Percentiles rank a stretch among this genome's conserved stretches.
phyloP scores from a whole-genome alignment of 2,329 filamentous ascomycete species.

The Acrocalymma vagum region DNA sequence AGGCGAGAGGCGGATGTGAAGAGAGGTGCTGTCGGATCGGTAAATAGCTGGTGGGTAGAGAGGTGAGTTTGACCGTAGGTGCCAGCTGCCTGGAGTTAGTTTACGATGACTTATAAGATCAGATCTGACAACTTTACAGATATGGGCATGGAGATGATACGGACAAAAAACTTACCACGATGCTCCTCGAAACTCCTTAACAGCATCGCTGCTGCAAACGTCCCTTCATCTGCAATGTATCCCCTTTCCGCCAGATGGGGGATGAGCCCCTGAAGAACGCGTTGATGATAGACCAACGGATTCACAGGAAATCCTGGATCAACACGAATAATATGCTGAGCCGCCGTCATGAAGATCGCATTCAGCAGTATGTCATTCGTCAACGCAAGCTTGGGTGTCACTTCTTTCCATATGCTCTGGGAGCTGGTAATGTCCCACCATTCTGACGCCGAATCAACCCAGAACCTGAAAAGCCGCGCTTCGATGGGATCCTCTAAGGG shows the following conservation, averaged over 20 bases:
- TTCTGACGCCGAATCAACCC: conserved; percentile 17
- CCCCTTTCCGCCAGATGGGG: conserved; percentile 23
- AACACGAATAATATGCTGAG: conserved; percentile 46
- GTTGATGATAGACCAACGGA: conserved; percentile 26
- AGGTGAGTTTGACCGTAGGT: conserved; percentile 21
- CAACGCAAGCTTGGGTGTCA: conserved; percentile 27
- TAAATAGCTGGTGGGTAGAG: conserved; percentile 24
- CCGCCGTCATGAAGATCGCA: conserved; percentile 49
- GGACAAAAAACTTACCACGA: conserved; percentile 16
- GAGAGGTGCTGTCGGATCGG: conserved; percentile 19
- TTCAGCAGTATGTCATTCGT: conserved; percentile 51
- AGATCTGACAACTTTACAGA: too few relatives aligned
- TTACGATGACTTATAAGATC: background rate
- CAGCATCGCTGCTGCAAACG: conserved; percentile 24
- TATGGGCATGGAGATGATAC: background rate
- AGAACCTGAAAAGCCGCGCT: conserved; percentile 23
- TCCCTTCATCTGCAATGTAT: conserved; percentile 25
- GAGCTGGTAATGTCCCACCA: conserved; percentile 24
- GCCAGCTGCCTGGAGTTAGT: conserved; percentile 17
- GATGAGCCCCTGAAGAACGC: conserved; percentile 21
- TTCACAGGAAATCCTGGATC: conserved; percentile 19
- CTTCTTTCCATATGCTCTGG: conserved; percentile 14
- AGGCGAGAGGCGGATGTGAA: conserved; percentile 20
- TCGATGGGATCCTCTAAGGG: conserved; percentile 18
- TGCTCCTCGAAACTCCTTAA: conserved; percentile 26